Percentiles rank a stretch among this genome's conserved stretches.
These are phyloP conservation scores for Yamadazyma epiphylla DNA, from an alignment of 1,139 yeast species.

Conservation along the genomic window DNA sequence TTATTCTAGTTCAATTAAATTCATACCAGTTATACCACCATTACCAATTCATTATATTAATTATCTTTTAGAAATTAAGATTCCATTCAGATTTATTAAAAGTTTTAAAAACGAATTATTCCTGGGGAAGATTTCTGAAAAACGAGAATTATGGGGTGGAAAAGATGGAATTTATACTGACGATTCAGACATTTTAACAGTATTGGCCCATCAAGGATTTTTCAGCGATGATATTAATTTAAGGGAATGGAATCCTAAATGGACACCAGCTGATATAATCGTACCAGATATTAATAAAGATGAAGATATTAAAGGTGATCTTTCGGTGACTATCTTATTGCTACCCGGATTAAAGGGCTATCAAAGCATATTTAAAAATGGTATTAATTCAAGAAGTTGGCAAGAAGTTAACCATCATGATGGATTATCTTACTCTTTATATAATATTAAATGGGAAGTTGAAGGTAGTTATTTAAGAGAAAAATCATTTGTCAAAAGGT, in stretches of 20 bases:
- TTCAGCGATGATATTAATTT: constrained; percentile 31
- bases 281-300: constrained; percentile 20
- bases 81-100: constrained; percentile 46
- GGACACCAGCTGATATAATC: constrained; percentile 26
- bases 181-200: constrained; percentile 80
- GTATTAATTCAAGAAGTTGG: constrained; percentile 77
- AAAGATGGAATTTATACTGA: constrained; percentile 77
- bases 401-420: constrained; percentile 47
- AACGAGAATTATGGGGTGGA: constrained; percentile 85
- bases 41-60: constrained; percentile 54
- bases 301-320: constrained; percentile 42
- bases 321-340: constrained; percentile 65
- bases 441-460: constrained; percentile 50
- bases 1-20: constrained; percentile 14
- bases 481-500: constrained; percentile 24
- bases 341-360: constrained; percentile 67
- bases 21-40: constrained; percentile 44
- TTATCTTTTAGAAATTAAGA: constrained; percentile 56
- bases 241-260: constrained; percentile 31
- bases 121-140: constrained; percentile 27
- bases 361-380: constrained; percentile 60
- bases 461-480: constrained; percentile 29
- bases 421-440: constrained; percentile 63
- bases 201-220: constrained; percentile 71
- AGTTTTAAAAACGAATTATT: constrained; percentile 25